A percentile compares a stretch with the other conserved stretches of the same genome.
Evolutionary conservation across 1,284 basidiomycete species (phyloP).

Genomic region (Violaceomyces palustris): DNA sequence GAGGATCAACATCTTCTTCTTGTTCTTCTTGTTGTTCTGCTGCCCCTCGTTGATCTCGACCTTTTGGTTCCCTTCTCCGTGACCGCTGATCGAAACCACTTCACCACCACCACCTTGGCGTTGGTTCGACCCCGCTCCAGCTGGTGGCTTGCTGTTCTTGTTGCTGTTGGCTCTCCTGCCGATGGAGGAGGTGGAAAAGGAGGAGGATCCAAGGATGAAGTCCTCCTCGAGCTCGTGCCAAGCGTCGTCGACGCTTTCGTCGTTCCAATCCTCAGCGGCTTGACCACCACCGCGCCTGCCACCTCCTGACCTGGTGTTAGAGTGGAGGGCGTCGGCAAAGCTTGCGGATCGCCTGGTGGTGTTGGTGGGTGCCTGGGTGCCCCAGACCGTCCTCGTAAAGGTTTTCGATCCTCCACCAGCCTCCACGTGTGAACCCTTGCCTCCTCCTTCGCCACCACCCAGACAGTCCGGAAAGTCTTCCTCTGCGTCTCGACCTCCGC

Average conservation of each 20-base stretch:
- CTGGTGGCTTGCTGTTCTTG: constrained; percentile 14
- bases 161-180: constrained; percentile 10
- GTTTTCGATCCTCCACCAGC: background rate
- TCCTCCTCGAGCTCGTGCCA: constrained; percentile 50
- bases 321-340: constrained; percentile 30
- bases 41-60: background rate
- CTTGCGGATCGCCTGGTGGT: too few relatives aligned
- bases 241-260: constrained; percentile 44
- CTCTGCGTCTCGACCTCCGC: constrained; percentile 11
- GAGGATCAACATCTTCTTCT: constrained; percentile 48
- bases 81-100: background rate
- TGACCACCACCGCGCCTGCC: constrained; percentile 1
- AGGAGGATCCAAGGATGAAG: constrained; percentile 38
- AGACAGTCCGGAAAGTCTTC: constrained; percentile 41
- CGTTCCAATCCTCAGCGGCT: constrained; percentile 16
- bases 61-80: constrained; percentile 4
- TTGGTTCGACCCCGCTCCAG: constrained; percentile 9
- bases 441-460: constrained; percentile 8
- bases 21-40: constrained; percentile 22
- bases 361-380: constrained; percentile 36
- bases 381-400: constrained; percentile 47
- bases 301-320: background rate
- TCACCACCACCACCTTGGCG: too few relatives aligned
- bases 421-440: background rate
- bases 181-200: too few relatives aligned